These are phyloP conservation scores for Xylariales sp. DNA, from an alignment of 2,329 filamentous ascomycete species.

Conservation along the genomic window DNA sequence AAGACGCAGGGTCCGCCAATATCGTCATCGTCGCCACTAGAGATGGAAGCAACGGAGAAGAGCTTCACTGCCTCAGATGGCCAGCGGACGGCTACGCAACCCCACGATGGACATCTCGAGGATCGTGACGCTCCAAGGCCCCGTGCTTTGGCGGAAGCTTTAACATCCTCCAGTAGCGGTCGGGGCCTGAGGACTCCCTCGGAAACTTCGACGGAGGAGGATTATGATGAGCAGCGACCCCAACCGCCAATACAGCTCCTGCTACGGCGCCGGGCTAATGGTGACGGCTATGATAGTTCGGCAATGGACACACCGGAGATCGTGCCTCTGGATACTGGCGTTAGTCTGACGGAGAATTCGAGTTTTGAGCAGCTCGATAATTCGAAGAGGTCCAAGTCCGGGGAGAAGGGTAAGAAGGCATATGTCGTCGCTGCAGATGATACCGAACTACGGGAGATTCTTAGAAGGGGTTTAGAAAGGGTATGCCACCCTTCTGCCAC, in stretches of 20 bases:
- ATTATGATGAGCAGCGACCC: slow-evolving; percentile 34
- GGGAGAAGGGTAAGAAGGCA: slow-evolving; percentile 15
- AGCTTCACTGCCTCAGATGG: no score
- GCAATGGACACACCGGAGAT: slow-evolving; percentile 19
- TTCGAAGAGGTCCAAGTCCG: slow-evolving; percentile 6
- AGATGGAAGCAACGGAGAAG: no score
- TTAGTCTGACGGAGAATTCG: slow-evolving; percentile 4
- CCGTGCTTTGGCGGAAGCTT: no score
- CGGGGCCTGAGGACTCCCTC: slow-evolving; percentile 17
- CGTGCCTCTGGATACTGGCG: slow-evolving; percentile 11
- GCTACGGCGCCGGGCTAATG: slow-evolving; percentile 15
- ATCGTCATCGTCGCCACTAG: no score
- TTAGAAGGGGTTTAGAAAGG: slow-evolving; percentile 26
- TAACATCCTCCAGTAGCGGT: background rate
- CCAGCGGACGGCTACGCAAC: no score
- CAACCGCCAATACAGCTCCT: slow-evolving; percentile 13
- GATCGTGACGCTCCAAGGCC: no score
- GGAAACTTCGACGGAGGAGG: slow-evolving; percentile 41
- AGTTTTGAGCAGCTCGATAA: slow-evolving; percentile 11
- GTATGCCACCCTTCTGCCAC: slow-evolving; percentile 12
- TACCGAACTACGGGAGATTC: slow-evolving; percentile 34
- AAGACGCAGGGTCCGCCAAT: no score
- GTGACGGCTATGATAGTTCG: slow-evolving; percentile 20
- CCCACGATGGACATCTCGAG: no score
- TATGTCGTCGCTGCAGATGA: slow-evolving; percentile 28